These are phyloP conservation scores for Bryoglossum gracile DNA, from an alignment of 495 filamentous ascomycete genomes.

Conservation along the genomic window DNA sequence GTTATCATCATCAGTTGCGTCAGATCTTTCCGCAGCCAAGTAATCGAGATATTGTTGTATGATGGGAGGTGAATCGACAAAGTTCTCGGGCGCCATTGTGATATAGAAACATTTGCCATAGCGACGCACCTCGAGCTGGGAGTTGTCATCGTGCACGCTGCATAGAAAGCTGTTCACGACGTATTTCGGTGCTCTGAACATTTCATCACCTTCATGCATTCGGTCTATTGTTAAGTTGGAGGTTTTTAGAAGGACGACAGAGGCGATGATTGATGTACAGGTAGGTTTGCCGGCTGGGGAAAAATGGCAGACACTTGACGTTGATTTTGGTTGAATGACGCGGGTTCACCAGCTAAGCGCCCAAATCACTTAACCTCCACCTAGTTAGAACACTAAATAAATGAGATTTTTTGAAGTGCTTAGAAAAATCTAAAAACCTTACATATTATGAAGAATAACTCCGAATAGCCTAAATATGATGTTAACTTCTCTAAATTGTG, in stretches of 20 bases:
- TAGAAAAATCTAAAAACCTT: too few species aligned
- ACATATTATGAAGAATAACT: too few species aligned
- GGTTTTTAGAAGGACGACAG: not conserved
- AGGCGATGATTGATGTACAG: too few species aligned
- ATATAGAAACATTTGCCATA: constrained; percentile 18
- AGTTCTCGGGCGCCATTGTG: constrained; percentile 10
- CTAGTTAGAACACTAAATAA: too few species aligned
- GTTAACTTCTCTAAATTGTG: too few species aligned
- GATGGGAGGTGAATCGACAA: constrained; percentile 9
- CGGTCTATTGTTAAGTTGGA: constrained; percentile 1
- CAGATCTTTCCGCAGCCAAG: constrained; percentile 14
- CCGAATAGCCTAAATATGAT: too few species aligned
- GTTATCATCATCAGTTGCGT: constrained; percentile 7
- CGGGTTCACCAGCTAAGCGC: too few species aligned
- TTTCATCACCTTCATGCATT: constrained; percentile 1
- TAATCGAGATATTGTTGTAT: constrained; percentile 15
- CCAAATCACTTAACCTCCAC: too few species aligned
- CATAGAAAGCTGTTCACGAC: constrained; percentile 12
- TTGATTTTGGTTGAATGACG: too few species aligned
- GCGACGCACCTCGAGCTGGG: constrained; percentile 15
- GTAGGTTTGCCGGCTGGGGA: too few species aligned
- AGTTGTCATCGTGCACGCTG: constrained; percentile 15
- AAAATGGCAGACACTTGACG: too few species aligned
- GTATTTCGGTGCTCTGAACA: constrained; percentile 8
- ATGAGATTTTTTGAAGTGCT: too few species aligned